Evolutionary conservation across 1,284 basidiomycete species (phyloP).

Genomic region (Fomes fomentarius): DNA sequence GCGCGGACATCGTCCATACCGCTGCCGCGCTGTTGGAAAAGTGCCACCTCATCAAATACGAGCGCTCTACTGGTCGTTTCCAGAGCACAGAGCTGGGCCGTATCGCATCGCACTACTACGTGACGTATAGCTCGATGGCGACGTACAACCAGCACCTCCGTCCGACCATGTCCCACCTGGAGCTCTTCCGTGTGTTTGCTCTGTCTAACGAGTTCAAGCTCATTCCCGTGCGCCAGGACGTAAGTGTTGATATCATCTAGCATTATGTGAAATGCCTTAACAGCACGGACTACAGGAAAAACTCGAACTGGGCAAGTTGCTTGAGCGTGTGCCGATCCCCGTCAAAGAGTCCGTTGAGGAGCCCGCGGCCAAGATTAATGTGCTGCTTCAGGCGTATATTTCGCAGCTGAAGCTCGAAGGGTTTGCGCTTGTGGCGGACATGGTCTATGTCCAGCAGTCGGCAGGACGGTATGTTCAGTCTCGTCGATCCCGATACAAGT

Average conservation of each 20-base stretch:
- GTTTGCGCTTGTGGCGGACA: conserved; percentile 96
- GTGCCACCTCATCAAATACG: conserved; percentile 93
- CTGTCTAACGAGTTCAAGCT: conserved; percentile 97
- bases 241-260: conserved; percentile 36
- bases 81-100: conserved; percentile 91
- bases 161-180: conserved; percentile 86
- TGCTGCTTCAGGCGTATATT: conserved; percentile 94
- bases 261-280: conserved; percentile 44
- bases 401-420: conserved; percentile 94
- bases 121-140: conserved; percentile 95
- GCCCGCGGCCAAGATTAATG: conserved; percentile 97
- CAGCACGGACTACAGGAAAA: conserved; percentile 59
- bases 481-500: conserved; percentile 1
- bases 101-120: conserved; percentile 97
- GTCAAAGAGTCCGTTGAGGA: conserved; percentile 98
- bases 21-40: conserved; percentile 95
- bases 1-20: conserved; percentile 92
- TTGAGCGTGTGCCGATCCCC: conserved; percentile 96
- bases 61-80: conserved; percentile 88
- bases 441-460: conserved; percentile 96
- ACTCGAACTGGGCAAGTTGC: conserved; percentile 88
- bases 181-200: conserved; percentile 96
- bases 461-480: conserved; percentile 74
- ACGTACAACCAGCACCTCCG: conserved; percentile 96
- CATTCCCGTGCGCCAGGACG: conserved; percentile 67